phyloP scores from a whole-genome alignment of 108 stramenopile genomes.

The Licmophora abbreviata region DNA sequence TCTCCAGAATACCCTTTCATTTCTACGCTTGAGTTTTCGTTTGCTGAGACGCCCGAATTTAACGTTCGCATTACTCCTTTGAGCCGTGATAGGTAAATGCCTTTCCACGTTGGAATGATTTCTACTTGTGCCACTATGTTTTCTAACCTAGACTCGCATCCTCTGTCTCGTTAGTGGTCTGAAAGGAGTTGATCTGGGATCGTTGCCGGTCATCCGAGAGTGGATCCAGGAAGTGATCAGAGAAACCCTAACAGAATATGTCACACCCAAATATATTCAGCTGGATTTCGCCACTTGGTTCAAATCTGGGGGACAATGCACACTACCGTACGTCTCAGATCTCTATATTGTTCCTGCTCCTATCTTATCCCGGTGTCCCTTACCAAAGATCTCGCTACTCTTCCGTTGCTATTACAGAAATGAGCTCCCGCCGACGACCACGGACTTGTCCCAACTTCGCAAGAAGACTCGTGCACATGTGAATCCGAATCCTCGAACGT shows the following conservation, averaged over 20 bases:
- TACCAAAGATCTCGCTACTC: no score
- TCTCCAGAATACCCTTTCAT: neutral
- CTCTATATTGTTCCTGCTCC: no score
- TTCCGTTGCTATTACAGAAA: no score
- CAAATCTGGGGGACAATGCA: no score
- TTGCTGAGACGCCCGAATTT: neutral
- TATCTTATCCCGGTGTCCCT: no score
- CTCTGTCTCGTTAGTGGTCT: constrained; percentile 3
- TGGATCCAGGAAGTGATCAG: constrained; percentile 8
- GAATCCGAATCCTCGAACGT: no score
- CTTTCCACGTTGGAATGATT: neutral
- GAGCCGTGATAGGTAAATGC: neutral
- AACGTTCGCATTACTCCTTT: constrained; percentile 4
- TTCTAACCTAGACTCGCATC: no score
- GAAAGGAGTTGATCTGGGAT: constrained; percentile 6
- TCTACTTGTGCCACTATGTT: neutral
- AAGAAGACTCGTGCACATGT: no score
- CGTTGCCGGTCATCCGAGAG: constrained; percentile 1
- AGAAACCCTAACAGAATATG: neutral
- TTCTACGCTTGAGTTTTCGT: neutral
- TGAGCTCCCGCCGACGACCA: no score
- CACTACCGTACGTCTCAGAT: no score
- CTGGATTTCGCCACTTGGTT: neutral
- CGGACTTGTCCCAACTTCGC: no score
- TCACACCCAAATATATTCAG: constrained; percentile 2